These are phyloP conservation scores for Marchantia polymorpha DNA, from an alignment of 225 moss, liverwort and hornwort species.

Conservation along the genomic window DNA sequence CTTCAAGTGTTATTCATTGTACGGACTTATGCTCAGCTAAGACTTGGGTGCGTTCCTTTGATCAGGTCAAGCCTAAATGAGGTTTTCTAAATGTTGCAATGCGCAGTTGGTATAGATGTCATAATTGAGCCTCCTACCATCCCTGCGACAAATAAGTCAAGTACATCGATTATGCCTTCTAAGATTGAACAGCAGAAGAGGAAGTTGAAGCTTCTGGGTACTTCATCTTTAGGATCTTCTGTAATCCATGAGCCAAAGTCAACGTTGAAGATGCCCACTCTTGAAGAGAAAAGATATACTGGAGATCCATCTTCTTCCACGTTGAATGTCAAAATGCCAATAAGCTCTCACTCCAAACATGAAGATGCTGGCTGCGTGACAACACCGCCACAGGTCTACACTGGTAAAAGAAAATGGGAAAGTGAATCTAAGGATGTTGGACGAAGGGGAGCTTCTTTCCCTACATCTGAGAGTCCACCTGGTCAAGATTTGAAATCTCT, in stretches of 20 bases:
- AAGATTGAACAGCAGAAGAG: neutral
- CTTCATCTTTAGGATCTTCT: neutral
- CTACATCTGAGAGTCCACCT: neutral
- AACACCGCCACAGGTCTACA: neutral
- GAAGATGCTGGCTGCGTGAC: neutral
- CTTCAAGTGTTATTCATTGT: neutral
- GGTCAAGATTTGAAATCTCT: constrained; percentile 25
- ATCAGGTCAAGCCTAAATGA: neutral
- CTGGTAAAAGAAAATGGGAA: neutral
- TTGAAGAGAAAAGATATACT: neutral
- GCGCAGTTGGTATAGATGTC: constrained; percentile 41
- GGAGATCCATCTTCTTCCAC: neutral
- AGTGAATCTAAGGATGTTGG: neutral
- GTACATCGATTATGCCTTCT: neutral
- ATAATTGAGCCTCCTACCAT: neutral
- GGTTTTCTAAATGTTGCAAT: neutral
- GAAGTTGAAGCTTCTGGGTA: neutral
- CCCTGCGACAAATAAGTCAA: neutral
- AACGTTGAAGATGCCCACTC: neutral
- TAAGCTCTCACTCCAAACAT: neutral
- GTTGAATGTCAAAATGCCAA: neutral
- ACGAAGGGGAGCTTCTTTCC: neutral
- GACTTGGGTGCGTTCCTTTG: neutral
- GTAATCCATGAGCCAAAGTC: neutral
- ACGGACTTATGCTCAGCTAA: neutral